Evolutionary conservation across 2,329 filamentous ascomycete species (phyloP).

Genomic region (Beauveria sp.): DNA sequence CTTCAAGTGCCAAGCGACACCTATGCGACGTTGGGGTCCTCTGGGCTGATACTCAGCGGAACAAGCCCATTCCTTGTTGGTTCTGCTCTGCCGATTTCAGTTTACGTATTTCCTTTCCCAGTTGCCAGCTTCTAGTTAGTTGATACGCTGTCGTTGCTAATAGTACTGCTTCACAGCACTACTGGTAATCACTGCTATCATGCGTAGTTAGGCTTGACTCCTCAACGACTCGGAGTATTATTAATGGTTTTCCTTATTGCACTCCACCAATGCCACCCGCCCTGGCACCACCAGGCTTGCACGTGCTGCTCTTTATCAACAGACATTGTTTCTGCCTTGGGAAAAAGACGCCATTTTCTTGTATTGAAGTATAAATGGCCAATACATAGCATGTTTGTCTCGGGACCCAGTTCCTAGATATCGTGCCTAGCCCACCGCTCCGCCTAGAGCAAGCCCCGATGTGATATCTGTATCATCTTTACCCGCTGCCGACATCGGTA

Average conservation of each 20-base stretch:
- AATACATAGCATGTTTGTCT: neutral
- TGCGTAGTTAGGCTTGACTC: neutral
- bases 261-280: neutral
- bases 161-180: neutral
- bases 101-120: no score
- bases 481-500: neutral
- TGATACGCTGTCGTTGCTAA: no score
- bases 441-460: neutral
- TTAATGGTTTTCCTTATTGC: neutral
- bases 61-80: neutral
- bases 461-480: neutral
- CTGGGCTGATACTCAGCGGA: constrained; percentile 2
- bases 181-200: neutral
- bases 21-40: no score
- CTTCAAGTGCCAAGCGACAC: no score
- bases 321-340: neutral
- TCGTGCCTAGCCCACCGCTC: neutral
- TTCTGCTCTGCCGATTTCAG: no score
- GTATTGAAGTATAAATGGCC: neutral
- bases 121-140: no score
- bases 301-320: neutral
- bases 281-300: neutral
- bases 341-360: neutral
- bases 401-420: neutral
- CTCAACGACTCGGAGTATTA: constrained; percentile 8